Evolutionary conservation across 371 early-diverging fungal genomes (phyloP).

Genomic region (Lichtheimia corymbifera): DNA sequence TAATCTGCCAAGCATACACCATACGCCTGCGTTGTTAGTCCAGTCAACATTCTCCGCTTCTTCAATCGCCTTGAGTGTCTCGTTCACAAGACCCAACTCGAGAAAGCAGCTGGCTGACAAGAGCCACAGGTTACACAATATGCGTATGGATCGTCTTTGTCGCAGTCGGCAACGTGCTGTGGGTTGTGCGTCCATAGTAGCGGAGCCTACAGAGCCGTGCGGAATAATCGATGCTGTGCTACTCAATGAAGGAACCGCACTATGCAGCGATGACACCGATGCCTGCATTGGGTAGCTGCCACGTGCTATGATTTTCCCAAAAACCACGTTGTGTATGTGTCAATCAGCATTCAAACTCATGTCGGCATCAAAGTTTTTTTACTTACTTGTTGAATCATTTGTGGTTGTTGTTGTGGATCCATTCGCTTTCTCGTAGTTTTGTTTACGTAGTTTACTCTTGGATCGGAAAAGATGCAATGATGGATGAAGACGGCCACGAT

Average conservation of each 20-base stretch:
- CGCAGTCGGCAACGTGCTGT: constrained; percentile 27
- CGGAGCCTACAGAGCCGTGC: constrained; percentile 14
- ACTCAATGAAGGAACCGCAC: constrained; percentile 22
- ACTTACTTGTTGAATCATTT: no score
- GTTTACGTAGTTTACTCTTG: constrained; percentile 1
- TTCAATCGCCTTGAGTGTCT: constrained; percentile 64
- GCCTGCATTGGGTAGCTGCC: constrained; percentile 10
- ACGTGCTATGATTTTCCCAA: constrained; percentile 4
- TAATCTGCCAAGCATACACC: constrained; percentile 61
- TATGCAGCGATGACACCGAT: constrained; percentile 19
- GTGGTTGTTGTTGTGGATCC: no score
- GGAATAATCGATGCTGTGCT: constrained; percentile 21
- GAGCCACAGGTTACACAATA: constrained; percentile 59
- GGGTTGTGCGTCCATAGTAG: constrained; percentile 10
- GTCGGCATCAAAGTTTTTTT: no score
- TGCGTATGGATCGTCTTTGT: constrained; percentile 29
- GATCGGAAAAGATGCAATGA: constrained; percentile 19
- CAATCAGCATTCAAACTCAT: no score
- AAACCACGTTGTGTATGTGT: no score
- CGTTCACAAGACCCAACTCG: constrained; percentile 56
- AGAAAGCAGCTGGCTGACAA: constrained; percentile 64
- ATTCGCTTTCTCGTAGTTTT: no score
- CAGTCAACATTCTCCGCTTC: constrained; percentile 67
- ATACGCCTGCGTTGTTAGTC: constrained; percentile 54
- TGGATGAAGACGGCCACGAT: constrained; percentile 15